These are phyloP conservation scores for Drosera spatulata DNA, from an alignment of 179 eudicot species.

Conservation along the genomic window DNA sequence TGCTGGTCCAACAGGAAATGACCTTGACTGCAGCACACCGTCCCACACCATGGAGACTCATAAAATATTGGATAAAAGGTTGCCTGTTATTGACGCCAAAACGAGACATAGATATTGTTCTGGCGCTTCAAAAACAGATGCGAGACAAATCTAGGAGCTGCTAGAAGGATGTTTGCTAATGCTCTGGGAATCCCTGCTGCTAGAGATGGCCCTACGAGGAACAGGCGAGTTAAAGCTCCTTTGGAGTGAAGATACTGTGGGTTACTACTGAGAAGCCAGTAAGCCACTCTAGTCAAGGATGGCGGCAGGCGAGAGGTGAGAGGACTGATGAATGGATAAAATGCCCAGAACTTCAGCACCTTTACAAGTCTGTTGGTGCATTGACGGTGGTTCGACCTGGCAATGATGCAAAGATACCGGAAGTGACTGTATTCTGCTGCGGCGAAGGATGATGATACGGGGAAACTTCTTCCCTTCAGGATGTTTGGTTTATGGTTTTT, in stretches of 20 bases:
- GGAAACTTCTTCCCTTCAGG: no score
- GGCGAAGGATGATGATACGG: no score
- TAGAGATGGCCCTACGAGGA: constrained; percentile 20
- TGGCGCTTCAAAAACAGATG: constrained; percentile 15
- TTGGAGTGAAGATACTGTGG: constrained; percentile 3
- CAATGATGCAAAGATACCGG: no score
- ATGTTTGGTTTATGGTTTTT: no score
- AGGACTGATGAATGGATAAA: no score
- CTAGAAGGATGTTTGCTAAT: constrained; percentile 85
- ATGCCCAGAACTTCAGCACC: no score
- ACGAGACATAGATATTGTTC: constrained; percentile 20
- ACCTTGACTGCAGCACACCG: constrained; percentile 2
- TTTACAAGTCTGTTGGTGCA: no score
- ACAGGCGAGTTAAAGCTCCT: constrained; percentile 10
- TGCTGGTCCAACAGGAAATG: constrained; percentile 7
- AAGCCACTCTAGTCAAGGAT: no score
- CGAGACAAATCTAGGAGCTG: constrained; percentile 72
- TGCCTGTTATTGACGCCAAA: constrained; percentile 5
- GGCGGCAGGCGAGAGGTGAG: no score
- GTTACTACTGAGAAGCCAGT: not conserved
- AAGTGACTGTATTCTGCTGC: no score
- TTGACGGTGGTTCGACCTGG: no score
- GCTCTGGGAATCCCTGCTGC: constrained; percentile 53
- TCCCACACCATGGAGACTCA: constrained; percentile 5
- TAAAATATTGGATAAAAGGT: constrained; percentile 4